Evolutionary conservation across 2,329 filamentous ascomycete genomes (phyloP).

Genomic region (Calonectria honghensis): DNA sequence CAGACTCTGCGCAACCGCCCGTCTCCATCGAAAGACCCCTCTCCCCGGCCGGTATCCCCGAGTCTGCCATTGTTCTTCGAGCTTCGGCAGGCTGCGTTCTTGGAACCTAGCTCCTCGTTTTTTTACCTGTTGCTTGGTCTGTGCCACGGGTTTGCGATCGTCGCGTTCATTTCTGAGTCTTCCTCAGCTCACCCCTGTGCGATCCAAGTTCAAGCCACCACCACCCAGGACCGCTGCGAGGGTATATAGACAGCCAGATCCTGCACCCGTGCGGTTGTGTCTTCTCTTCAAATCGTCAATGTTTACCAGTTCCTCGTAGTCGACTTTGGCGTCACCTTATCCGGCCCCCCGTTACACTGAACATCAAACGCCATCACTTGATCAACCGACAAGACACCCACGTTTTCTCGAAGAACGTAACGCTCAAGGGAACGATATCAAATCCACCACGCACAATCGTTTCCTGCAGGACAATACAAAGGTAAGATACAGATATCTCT

Average conservation of each 20-base stretch:
- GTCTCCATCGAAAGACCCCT: conserved; percentile 55
- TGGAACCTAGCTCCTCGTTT: conserved; percentile 43
- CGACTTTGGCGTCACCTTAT: conserved; percentile 47
- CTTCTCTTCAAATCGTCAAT: conserved; percentile 50
- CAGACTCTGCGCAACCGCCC: conserved; percentile 64
- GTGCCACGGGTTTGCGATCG: conserved; percentile 51
- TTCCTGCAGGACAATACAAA: conserved; percentile 41
- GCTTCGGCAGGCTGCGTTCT: conserved; percentile 52
- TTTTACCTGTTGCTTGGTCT: conserved; percentile 47
- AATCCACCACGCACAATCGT: conserved; percentile 19
- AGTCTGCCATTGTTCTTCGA: conserved; percentile 53
- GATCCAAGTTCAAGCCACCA: conserved; percentile 56
- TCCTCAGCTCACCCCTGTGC: conserved; percentile 53
- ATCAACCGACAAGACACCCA: conserved; percentile 40
- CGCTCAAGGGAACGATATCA: conserved; percentile 30
- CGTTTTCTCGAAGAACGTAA: conserved; percentile 39
- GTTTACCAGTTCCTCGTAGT: conserved; percentile 47
- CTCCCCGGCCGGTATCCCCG: conserved; percentile 54
- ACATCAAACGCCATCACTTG: conserved; percentile 47
- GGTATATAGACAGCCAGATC: conserved; percentile 64
- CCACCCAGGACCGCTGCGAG: conserved; percentile 53
- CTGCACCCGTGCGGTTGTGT: conserved; percentile 58
- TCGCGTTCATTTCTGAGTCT: conserved; percentile 50
- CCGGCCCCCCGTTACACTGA: conserved; percentile 50
- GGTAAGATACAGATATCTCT: conserved; percentile 47